Conservation (phyloP, 2,329 filamentous ascomycete genomes). For the Penicillium fuscoglaucum region DNA sequence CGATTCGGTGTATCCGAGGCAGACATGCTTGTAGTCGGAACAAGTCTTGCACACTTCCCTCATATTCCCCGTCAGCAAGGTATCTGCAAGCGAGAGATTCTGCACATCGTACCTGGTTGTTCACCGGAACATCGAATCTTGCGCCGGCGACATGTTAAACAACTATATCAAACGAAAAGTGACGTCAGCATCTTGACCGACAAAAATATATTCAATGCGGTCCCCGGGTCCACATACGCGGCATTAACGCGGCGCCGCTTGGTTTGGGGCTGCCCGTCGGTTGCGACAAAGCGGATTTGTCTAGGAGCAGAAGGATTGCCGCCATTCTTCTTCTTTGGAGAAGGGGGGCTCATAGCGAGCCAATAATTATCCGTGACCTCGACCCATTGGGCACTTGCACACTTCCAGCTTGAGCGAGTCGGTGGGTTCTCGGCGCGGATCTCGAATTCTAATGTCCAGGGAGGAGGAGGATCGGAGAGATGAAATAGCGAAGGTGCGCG, state of each 20-base stretch:
- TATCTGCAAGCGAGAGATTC: not conserved
- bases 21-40: constrained; percentile 67
- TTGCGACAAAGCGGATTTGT: constrained; percentile 76
- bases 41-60: constrained; percentile 65
- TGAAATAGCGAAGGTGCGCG: constrained; percentile 16
- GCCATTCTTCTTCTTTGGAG: constrained; percentile 39
- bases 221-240: constrained; percentile 58
- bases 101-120: constrained; percentile 53
- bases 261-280: constrained; percentile 75
- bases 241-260: constrained; percentile 78
- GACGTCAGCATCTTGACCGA: constrained; percentile 12
- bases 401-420: not conserved
- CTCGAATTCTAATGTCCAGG: not conserved
- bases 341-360: constrained; percentile 44
- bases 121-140: constrained; percentile 76
- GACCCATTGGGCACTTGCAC: constrained; percentile 33
- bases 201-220: not conserved
- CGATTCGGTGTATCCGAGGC: constrained; percentile 64
- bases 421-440: constrained; percentile 5
- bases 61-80: constrained; percentile 7
- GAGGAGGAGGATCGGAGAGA: constrained; percentile 9
- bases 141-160: constrained; percentile 71
- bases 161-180: constrained; percentile 47
- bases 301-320: constrained; percentile 34
- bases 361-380: constrained; percentile 34